Evolutionary conservation across 345 rosid species (phyloP), one percentile per base, ranked within the genome.

Genomic region (Lagerstroemia speciosa): DNA sequence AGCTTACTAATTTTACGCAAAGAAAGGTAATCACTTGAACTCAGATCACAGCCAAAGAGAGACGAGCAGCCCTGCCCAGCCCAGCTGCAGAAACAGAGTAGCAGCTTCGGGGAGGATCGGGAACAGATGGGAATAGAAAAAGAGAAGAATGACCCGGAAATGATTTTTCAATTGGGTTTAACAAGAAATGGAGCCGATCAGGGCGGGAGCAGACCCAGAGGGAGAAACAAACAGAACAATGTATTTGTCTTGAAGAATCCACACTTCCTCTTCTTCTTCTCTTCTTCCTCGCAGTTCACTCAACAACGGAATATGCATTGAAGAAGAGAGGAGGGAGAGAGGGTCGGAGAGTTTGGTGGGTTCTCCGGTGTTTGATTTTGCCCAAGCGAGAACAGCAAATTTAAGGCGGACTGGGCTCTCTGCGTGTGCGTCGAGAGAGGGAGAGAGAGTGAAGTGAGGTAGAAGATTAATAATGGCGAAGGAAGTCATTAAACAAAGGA

Each of bases 181-280:
- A 38, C 37, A 53, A 36, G 65, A 45, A 69, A 55, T 55, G 52
- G 14, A 2, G 66, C 72, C 72, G 58, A 24, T 61, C 29, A 60
- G 57, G 66, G 66, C 66, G 58, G 72, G 66, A 48, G 24, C 11
- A 55, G 38, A 36, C 38, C 2, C 27, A 55, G 31, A 55, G 61
- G 26, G 57, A 52, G 30, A 9, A 9, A n/a, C n/a, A n/a, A n/a
- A n/a, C n/a, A 36, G 38, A 4, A 9, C 38, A 9, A n/a, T 6
- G 2, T 3, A 8, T 6, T 7, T n/a, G 2, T n/a, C 26, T 43
- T 8, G 15, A 24, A 55, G 26, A 30, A 30, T 31, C 24, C 27
- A 19, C 24, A 50, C 24, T 20, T 19, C 5, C 1, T 6, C 9
- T 52, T 36, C 38, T 36, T 36, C 38, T 36, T 36, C 38, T 36